phyloP scores from a whole-genome alignment of 345 rosid genomes.

The Trapa incisa region DNA sequence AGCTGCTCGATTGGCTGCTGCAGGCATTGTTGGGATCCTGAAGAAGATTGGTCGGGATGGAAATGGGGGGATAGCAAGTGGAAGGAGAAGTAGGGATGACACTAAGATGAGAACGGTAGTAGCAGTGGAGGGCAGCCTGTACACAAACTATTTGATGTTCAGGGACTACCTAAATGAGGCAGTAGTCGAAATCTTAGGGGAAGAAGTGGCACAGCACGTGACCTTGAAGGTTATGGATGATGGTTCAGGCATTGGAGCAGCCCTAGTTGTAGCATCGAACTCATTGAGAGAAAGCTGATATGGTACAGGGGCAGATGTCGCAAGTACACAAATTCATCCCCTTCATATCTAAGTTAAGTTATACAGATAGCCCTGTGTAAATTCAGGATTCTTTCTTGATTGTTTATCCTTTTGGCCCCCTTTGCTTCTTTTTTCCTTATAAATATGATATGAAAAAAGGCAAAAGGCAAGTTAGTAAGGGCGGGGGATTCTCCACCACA shows the following conservation, averaged over 20 bases:
- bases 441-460: not conserved
- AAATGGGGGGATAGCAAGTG: conserved; percentile 48
- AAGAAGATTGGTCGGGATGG: conserved; percentile 94
- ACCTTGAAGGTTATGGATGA: conserved; percentile 52
- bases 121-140: conserved; percentile 76
- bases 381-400: conserved; percentile 29
- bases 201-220: conserved; percentile 51
- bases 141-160: conserved; percentile 54
- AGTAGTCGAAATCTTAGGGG: conserved; percentile 61
- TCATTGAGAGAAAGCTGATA: conserved; percentile 27
- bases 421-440: not conserved
- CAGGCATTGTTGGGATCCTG: conserved; percentile 82
- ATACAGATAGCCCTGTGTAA: conserved; percentile 43
- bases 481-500: not conserved
- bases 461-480: not conserved
- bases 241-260: conserved; percentile 83
- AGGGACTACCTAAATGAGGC: conserved; percentile 83
- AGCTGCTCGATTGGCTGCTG: conserved; percentile 89
- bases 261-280: conserved; percentile 68
- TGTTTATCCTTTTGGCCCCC: not conserved
- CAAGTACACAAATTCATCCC: conserved; percentile 26
- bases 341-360: conserved; percentile 3
- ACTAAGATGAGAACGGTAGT: conserved; percentile 63
- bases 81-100: conserved; percentile 45
- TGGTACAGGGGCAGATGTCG: conserved; percentile 28